Evolutionary conservation across 1,139 yeast species (phyloP).

Genomic region (Scheffersomyces parashehatae): DNA sequence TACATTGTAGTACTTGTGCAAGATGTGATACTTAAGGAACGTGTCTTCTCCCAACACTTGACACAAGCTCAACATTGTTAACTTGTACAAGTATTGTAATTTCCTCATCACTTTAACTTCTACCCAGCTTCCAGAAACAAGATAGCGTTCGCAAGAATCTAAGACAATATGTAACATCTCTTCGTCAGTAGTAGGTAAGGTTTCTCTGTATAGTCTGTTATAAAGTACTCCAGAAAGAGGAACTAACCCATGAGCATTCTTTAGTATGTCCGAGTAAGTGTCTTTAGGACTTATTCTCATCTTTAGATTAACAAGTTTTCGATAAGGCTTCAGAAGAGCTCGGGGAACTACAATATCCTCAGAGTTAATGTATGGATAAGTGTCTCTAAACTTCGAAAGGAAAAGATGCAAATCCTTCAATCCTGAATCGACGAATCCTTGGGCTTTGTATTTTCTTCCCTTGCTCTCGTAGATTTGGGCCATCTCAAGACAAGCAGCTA

Average conservation of each 20-base stretch:
- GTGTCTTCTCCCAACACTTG: constrained; percentile 14
- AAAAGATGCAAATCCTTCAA: constrained; percentile 23
- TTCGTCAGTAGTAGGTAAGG: constrained; percentile 12
- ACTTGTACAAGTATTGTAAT: constrained; percentile 27
- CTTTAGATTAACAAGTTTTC: constrained; percentile 19
- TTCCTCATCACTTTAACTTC: constrained; percentile 23
- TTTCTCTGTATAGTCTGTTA: constrained; percentile 15
- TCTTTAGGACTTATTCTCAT: constrained; percentile 13
- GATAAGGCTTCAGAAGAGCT: constrained; percentile 18
- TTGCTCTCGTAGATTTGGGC: constrained; percentile 25
- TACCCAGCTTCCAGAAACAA: constrained; percentile 33
- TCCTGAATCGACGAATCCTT: constrained; percentile 24
- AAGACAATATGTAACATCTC: constrained; percentile 19
- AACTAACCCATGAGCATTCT: constrained; percentile 6
- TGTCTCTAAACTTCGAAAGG: constrained; percentile 12
- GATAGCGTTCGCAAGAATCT: constrained; percentile 27
- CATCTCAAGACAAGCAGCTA: constrained; percentile 30
- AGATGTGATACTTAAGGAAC: constrained; percentile 19
- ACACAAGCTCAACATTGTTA: constrained; percentile 18
- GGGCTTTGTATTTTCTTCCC: constrained; percentile 23
- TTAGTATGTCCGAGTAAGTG: constrained; percentile 6
- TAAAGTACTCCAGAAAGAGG: constrained; percentile 21
- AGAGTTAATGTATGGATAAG: constrained; percentile 17
- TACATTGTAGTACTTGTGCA: constrained; percentile 33
- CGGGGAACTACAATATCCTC: constrained; percentile 19